These are phyloP conservation scores for Populus ilicifolia DNA, from an alignment of 345 rosid species.

Conservation along the genomic window DNA sequence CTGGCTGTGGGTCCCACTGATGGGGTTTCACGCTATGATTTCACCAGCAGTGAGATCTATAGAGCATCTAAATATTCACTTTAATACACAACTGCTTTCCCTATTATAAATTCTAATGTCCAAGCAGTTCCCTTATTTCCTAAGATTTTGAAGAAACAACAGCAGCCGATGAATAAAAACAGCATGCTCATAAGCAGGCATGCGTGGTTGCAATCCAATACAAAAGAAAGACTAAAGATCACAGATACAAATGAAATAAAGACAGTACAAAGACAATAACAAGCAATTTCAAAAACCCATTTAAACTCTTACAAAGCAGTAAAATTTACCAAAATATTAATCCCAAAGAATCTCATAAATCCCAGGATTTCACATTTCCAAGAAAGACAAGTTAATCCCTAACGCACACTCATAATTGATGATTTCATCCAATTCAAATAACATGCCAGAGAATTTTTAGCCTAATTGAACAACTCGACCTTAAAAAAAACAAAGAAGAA, in stretches of 20 bases:
- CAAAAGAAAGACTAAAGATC: not conserved
- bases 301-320: not conserved
- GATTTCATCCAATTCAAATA: not conserved
- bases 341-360: not conserved
- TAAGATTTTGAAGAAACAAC: not conserved
- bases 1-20: not conserved
- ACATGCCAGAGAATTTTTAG: not conserved
- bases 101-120: not conserved
- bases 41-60: not conserved
- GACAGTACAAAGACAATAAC: not conserved
- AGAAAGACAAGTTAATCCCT: not conserved
- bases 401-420: not conserved
- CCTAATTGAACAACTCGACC: not conserved
- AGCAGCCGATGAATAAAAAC: not conserved
- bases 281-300: not conserved
- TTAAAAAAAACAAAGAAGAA: not conserved
- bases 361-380: not conserved
- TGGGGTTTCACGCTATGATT: not conserved
- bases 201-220: not conserved
- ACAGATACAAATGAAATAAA: too few relatives aligned
- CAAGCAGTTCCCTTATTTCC: not conserved
- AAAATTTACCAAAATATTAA: not conserved
- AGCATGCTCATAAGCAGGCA: not conserved
- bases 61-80: not conserved
- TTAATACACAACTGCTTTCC: not conserved